Evolutionary conservation across 345 rosid species (phyloP).

Genomic region (Punica granatum): DNA sequence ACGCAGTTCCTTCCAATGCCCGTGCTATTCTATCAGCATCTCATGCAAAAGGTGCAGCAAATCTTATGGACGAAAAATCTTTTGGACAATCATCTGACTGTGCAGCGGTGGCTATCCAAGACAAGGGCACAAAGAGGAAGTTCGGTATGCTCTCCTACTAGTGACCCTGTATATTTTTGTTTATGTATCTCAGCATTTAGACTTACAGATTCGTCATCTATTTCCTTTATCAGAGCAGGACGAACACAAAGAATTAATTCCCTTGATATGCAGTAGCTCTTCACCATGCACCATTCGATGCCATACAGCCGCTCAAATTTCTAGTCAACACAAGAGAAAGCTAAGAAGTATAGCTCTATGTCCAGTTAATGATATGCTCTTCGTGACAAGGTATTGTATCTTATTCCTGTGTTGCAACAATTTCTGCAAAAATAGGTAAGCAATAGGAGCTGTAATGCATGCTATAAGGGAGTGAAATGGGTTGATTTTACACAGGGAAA

Average conservation of each 20-base stretch:
- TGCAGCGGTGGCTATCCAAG: slow-evolving; percentile 30
- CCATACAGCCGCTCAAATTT: slow-evolving; percentile 50
- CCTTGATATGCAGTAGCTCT: slow-evolving; percentile 45
- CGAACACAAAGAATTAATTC: slow-evolving; percentile 70
- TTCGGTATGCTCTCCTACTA: slow-evolving; percentile 34
- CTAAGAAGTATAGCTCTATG: slow-evolving; percentile 66
- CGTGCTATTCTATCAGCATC: slow-evolving; percentile 22
- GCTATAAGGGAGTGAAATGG: too few species aligned
- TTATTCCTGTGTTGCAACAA: background rate
- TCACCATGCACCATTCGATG: slow-evolving; percentile 45
- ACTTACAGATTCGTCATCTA: slow-evolving; percentile 1
- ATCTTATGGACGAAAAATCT: slow-evolving; percentile 35
- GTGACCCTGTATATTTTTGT: background rate
- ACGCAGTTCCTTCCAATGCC: slow-evolving; percentile 16
- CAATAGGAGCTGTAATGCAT: too few species aligned
- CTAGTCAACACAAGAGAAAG: slow-evolving; percentile 94
- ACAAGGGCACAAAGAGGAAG: slow-evolving; percentile 62
- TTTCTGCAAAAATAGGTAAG: too few species aligned
- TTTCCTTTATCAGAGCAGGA: slow-evolving; percentile 51
- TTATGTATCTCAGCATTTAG: background rate
- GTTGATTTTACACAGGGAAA: too few species aligned
- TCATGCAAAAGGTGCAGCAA: slow-evolving; percentile 21
- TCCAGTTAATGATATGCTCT: slow-evolving; percentile 74
- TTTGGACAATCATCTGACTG: slow-evolving; percentile 19
- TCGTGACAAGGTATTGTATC: slow-evolving; percentile 63